Evolutionary conservation across 2,329 filamentous ascomycete genomes (phyloP).

Genomic region (Keithomyces neogunnii): DNA sequence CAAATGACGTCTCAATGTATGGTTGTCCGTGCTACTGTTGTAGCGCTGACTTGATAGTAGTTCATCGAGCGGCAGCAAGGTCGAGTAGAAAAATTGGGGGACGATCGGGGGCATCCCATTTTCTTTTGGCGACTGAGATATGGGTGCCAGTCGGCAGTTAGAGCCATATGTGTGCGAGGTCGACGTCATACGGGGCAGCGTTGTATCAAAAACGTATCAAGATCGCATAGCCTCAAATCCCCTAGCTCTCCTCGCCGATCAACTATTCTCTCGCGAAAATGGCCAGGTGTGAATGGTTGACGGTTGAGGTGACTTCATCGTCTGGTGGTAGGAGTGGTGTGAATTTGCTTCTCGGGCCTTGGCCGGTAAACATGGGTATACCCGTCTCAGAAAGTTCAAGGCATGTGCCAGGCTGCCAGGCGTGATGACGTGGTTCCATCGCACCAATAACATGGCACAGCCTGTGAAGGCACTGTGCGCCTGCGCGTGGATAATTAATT

Average conservation of each 20-base stretch:
- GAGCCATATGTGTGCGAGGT: conserved; percentile 48
- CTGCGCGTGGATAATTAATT: too few relatives aligned
- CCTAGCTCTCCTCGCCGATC: background rate
- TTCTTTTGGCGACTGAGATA: conserved; percentile 28
- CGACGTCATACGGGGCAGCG: conserved; percentile 2
- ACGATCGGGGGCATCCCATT: conserved; percentile 50
- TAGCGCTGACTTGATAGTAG: conserved; percentile 61
- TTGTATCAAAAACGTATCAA: background rate
- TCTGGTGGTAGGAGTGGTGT: too few relatives aligned
- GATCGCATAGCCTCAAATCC: background rate
- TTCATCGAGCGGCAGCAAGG: conserved; percentile 76
- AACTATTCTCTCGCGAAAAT: too few relatives aligned
- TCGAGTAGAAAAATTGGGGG: conserved; percentile 80
- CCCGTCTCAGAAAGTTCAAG: too few relatives aligned
- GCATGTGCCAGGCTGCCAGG: too few relatives aligned
- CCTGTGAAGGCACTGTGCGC: too few relatives aligned
- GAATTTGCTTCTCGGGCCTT: too few relatives aligned
- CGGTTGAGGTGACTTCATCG: too few relatives aligned
- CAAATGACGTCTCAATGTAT: conserved; percentile 49
- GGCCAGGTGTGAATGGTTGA: too few relatives aligned
- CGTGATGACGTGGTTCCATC: too few relatives aligned
- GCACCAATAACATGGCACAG: too few relatives aligned
- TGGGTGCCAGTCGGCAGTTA: conserved; percentile 48
- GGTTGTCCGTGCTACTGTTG: conserved; percentile 40
- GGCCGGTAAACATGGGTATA: too few relatives aligned